Evolutionary conservation across 1,284 basidiomycete species (phyloP).

Genomic region (Sutorius eximius): DNA sequence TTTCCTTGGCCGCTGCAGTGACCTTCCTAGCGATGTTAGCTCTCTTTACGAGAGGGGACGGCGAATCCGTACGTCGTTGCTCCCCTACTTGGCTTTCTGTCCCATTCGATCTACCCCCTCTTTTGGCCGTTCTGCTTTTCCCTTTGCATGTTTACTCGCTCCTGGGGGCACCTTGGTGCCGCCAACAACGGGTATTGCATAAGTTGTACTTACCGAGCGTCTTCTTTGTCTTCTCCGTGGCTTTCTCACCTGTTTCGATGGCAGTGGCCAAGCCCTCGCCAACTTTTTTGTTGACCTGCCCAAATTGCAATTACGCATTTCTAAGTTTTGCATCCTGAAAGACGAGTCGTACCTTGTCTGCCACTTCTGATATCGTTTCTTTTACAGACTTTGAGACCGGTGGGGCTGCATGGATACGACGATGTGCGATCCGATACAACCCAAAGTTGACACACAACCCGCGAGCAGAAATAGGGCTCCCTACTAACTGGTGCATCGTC

Average conservation of each 20-base stretch:
- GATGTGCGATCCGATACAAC: slow-evolving; percentile 26
- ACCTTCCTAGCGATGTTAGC: slow-evolving; percentile 35
- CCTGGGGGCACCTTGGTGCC: slow-evolving; percentile 22
- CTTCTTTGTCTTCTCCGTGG: slow-evolving; percentile 55
- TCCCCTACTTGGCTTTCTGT: slow-evolving; percentile 33
- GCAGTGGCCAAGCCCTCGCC: slow-evolving; percentile 61
- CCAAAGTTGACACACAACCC: background rate
- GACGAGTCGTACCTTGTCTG: slow-evolving; percentile 48
- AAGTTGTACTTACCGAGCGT: slow-evolving; percentile 43
- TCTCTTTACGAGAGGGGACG: background rate
- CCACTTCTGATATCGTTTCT: slow-evolving; percentile 63
- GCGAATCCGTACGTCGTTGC: slow-evolving; percentile 40
- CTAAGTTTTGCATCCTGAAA: background rate
- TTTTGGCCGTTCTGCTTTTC: slow-evolving; percentile 30
- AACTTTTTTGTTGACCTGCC: slow-evolving; percentile 61
- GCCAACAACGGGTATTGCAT: background rate
- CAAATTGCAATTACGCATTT: background rate
- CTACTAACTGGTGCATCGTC: background rate
- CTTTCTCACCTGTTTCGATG: slow-evolving; percentile 63
- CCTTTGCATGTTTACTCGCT: slow-evolving; percentile 34
- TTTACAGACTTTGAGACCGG: slow-evolving; percentile 50
- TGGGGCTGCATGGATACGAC: slow-evolving; percentile 48
- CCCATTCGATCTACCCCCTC: slow-evolving; percentile 38
- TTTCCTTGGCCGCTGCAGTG: slow-evolving; percentile 42
- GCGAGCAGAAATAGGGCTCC: background rate